phyloP scores from a whole-genome alignment of 805 yeast species.

The Yarrowia osloensis region DNA sequence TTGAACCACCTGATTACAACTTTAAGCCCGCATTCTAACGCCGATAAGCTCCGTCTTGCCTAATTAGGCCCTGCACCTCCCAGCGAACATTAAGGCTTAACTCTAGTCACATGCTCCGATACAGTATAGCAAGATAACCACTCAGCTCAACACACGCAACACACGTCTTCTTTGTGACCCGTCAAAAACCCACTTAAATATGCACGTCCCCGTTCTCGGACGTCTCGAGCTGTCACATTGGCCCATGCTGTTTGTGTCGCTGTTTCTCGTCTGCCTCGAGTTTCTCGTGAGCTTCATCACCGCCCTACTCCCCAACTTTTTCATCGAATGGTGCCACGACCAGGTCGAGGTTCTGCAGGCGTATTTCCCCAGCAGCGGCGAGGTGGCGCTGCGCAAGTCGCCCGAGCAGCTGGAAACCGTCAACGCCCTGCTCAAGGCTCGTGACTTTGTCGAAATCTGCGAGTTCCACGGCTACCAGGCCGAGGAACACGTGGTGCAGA shows the following conservation, averaged over 20 bases:
- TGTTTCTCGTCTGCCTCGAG: slow-evolving; percentile 41
- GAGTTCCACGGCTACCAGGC: slow-evolving; percentile 64
- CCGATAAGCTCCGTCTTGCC: slow-evolving; percentile 1
- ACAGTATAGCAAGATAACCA: background rate
- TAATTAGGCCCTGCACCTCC: background rate
- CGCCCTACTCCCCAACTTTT: slow-evolving; percentile 37
- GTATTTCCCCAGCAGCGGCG: slow-evolving; percentile 16
- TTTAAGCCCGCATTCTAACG: background rate
- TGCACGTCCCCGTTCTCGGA: slow-evolving; percentile 40
- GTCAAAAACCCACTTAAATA: background rate
- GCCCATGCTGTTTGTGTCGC: slow-evolving; percentile 42
- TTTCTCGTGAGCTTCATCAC: slow-evolving; percentile 40
- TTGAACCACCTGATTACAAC: background rate
- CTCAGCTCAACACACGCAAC: background rate
- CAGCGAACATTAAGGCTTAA: slow-evolving; percentile 10
- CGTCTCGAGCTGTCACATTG: slow-evolving; percentile 40
- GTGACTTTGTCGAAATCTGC: slow-evolving; percentile 63
- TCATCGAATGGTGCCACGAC: slow-evolving; percentile 37
- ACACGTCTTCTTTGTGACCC: background rate
- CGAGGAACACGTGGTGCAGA: slow-evolving; percentile 75
- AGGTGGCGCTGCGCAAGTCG: slow-evolving; percentile 13
- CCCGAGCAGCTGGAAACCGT: slow-evolving; percentile 22
- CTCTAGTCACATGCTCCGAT: background rate
- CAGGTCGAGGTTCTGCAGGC: slow-evolving; percentile 31
- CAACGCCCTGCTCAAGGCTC: slow-evolving; percentile 20